Evolutionary conservation across 2,329 filamentous ascomycete genomes (phyloP), one percentile per base, ranked within the genome.

Genomic region (Zasmidium angulare): DNA sequence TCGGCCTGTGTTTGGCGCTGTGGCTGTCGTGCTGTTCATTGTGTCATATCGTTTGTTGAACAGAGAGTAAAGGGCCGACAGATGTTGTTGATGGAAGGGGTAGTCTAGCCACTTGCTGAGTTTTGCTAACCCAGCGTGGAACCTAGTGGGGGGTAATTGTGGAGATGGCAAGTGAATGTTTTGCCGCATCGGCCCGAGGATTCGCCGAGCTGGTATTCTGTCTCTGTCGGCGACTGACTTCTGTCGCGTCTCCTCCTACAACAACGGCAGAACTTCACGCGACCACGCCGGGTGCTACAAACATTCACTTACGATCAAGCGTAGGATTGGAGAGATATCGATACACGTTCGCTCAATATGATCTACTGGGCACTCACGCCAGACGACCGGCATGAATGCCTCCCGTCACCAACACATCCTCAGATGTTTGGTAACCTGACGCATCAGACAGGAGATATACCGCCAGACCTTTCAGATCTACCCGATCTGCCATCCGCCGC

Each of bases 361-460:
- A 29, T 29, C 11, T 11, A 29, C 26, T 11, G 6, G 26, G 11
- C 36, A 17, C 36, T 43, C 36, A 43, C 36, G n/a, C n/a, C 6
- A 43, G n/a, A 43, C 66, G 59, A n/a, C 70, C 71, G 26, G 73
- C 72, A 60, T 76, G 72, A 11, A 76, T 70, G 20, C 74, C 76
- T 24, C 76, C 74, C 12, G 72, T 75, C 22, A 74, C 70, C n/a
- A 74, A 53, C 21, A 77, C 69, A 57, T 78, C 75, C 50, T 69
- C 69, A 1, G 66, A 68, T 2, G 75, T 78, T 43, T 71, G 71
- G 55, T 77, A 78, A 1, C 74, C 72, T 50, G 71, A 73, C 4
- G 76, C 75, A 54, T 77, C 70, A 6, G 69, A 74, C 2, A 77
- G 63, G 6, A 77, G 65, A 60, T 75, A 77, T 1, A 78, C 76